Base-by-base conservation (phyloP, 164 flowering plant species). In the Dillenia turbinata region DNA sequence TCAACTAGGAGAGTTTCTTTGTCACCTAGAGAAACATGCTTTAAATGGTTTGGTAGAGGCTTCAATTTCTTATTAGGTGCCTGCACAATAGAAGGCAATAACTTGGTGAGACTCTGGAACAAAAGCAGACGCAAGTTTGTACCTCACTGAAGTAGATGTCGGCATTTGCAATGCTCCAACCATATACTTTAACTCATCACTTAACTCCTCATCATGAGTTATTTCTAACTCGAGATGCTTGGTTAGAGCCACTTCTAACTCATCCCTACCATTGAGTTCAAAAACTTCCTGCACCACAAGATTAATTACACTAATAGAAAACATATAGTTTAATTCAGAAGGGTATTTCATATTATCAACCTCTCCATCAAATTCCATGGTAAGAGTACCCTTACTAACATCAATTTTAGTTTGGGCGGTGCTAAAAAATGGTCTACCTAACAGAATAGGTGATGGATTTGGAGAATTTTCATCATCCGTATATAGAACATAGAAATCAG, bases 281-380 rank as follows among this genome's bases (percentile, higher is more conserved):
- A 14, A 56, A 19, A 15, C 7, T 26, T 33, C 40, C 22, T 15
- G 4, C 5, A 12, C 44, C 13, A 22, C n/a, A 19, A 0, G 12
- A 44, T 45, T 48, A 45, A 58, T 44, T 13, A 16, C 3, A 43
- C 14, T 17, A 58, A 45, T 15, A 9, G 4, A n/a, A 48, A 43
- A 58, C 9, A 58, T 1, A 45, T 0, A 56, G 33, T 33, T 9
- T 1, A 2, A 26, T 11, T 22, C 44, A 19, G 24, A 19, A 56
- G 60, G 48, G 16, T 26, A 44, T 9, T 44, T 57, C 49, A 43
- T 57, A 6, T 24, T n/a, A 47, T 4, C 9, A 9, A 46, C 48
- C 13, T 47, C 43, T 1, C 52, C 62, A 15, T 47, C 62, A 59
- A 59, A 48, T 24, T 59, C 62, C 53, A 59, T 59, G 19, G 26